Conservation (phyloP, 2,329 filamentous ascomycete species). For the Rhynchosporium secalis region DNA sequence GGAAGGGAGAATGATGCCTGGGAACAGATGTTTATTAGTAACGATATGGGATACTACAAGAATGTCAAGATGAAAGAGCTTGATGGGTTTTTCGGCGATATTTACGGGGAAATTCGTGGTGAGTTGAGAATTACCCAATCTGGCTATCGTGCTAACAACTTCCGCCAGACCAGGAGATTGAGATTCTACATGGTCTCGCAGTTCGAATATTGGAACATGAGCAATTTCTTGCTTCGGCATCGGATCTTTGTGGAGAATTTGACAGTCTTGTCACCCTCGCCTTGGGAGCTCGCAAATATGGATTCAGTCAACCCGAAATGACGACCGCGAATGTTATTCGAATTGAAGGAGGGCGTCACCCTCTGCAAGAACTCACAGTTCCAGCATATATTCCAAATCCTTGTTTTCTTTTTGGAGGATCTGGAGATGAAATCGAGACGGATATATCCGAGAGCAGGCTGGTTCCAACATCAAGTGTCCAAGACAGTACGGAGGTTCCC, state of each 20-base stretch:
- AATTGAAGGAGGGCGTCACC: conserved; percentile 79
- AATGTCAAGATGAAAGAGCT: conserved; percentile 78
- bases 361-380: conserved; percentile 82
- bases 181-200: conserved; percentile 78
- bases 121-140: conserved; percentile 35
- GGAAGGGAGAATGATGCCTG: conserved; percentile 60
- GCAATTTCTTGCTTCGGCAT: conserved; percentile 64
- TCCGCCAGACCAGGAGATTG: conserved; percentile 74
- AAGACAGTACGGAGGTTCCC: conserved; percentile 44
- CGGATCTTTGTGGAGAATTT: conserved; percentile 80
- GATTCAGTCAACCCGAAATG: conserved; percentile 68
- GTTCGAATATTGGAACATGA: conserved; percentile 70
- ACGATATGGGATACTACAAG: conserved; percentile 79
- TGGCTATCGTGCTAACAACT: conserved; percentile 17
- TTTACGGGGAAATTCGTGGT: conserved; percentile 83
- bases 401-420: conserved; percentile 66
- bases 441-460: neutral
- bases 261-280: conserved; percentile 83
- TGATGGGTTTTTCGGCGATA: conserved; percentile 79
- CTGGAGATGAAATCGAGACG: conserved; percentile 36
- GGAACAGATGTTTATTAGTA: conserved; percentile 75
- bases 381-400: conserved; percentile 82
- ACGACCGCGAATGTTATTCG: conserved; percentile 67
- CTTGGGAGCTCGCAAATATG: conserved; percentile 72
- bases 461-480: conserved; percentile 11